A percentile compares a stretch with the other conserved stretches of the same genome.
phyloP scores from a whole-genome alignment of 192 early-diverging fungal species.

The Endogone sp. region DNA sequence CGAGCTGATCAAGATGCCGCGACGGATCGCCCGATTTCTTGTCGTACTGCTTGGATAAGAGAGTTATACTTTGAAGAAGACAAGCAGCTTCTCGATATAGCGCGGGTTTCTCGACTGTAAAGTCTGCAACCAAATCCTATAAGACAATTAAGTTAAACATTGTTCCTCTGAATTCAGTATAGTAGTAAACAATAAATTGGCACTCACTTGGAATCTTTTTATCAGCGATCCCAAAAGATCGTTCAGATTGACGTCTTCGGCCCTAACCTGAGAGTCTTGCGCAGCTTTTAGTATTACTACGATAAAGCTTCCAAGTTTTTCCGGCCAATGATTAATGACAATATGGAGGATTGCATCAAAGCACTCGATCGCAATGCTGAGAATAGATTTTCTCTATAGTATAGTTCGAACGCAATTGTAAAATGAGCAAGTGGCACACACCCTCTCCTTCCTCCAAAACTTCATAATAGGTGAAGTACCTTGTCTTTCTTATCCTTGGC shows the following conservation, averaged over 20 bases:
- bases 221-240: conserved; percentile 14
- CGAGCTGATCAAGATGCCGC: conserved; percentile 22
- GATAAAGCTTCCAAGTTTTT: conserved; percentile 18
- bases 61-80: conserved; percentile 30
- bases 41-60: conserved; percentile 31
- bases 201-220: conserved; percentile 18
- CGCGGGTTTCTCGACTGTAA: conserved; percentile 33
- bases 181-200: too few species aligned
- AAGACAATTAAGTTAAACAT: neutral
- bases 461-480: conserved; percentile 4
- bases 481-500: conserved; percentile 12
- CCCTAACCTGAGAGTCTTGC: neutral
- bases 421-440: neutral
- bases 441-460: too few species aligned
- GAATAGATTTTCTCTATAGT: conserved; percentile 15
- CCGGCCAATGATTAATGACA: conserved; percentile 19
- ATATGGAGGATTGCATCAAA: conserved; percentile 9
- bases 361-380: conserved; percentile 11
- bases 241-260: conserved; percentile 1
- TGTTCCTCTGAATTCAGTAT: too few species aligned
- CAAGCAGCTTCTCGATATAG: conserved; percentile 42
- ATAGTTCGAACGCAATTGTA: neutral
- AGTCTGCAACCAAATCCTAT: conserved; percentile 25
- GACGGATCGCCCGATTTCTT: conserved; percentile 3
- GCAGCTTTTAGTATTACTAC: neutral